Conservation (phyloP, 176 grass and related monocot species). For the Stipa capillata region DNA sequence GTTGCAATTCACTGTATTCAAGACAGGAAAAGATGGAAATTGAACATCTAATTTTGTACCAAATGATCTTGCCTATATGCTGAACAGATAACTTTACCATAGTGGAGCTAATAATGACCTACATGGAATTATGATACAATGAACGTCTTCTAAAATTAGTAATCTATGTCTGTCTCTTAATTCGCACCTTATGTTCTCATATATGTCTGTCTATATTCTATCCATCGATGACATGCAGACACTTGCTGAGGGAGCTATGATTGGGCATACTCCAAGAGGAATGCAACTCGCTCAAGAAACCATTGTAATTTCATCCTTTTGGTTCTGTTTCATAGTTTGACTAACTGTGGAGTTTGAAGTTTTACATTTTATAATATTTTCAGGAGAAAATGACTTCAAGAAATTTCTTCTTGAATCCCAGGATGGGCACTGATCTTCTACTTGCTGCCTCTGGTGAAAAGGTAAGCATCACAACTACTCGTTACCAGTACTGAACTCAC, state of each 20-base stretch:
- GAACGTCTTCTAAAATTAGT: not conserved
- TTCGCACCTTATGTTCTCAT: not conserved
- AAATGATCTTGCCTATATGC: not conserved
- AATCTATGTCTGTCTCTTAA: not conserved
- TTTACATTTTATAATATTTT: conserved; percentile 22
- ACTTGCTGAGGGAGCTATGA: conserved; percentile 85
- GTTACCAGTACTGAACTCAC: not conserved
- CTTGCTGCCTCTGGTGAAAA: conserved; percentile 79
- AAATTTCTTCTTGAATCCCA: conserved; percentile 81
- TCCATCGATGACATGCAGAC: conserved; percentile 38
- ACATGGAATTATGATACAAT: not conserved
- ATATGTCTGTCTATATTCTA: conserved; percentile 4
- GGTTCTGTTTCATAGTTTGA: conserved; percentile 7
- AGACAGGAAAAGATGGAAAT: not conserved
- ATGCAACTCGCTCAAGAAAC: conserved; percentile 96
- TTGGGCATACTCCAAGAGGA: conserved; percentile 80
- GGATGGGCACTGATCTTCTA: conserved; percentile 80
- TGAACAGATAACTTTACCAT: not conserved
- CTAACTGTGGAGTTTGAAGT: conserved; percentile 10
- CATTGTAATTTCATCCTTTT: conserved; percentile 49
- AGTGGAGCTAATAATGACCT: not conserved
- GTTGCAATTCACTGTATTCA: not conserved
- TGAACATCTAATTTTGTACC: not conserved
- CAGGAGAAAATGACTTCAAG: conserved; percentile 74
- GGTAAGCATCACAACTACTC: conserved; percentile 31